phyloP scores from a whole-genome alignment of 1,139 yeast species.

The Diutina catenulata region DNA sequence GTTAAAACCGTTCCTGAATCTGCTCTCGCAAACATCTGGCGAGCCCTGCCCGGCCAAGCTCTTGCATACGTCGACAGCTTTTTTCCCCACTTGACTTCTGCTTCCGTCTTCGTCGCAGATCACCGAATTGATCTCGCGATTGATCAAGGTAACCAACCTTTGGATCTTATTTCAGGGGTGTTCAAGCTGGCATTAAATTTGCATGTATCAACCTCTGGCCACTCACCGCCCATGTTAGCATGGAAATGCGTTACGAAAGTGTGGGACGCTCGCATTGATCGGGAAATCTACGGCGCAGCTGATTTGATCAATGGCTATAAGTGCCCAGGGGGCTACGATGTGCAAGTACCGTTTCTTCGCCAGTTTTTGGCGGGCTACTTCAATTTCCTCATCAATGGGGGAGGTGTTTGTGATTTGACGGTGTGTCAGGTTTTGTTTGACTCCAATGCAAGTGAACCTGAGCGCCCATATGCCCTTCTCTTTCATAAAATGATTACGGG shows the following conservation, averaged over 20 bases:
- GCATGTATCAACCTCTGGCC: constrained; percentile 4
- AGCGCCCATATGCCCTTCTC: no score
- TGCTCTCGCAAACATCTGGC: no score
- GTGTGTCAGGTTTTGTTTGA: not conserved
- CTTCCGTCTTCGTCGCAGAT: not conserved
- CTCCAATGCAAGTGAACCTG: not conserved
- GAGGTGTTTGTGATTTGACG: constrained; percentile 4
- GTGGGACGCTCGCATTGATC: not conserved
- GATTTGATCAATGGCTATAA: constrained; percentile 3
- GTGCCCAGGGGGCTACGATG: not conserved
- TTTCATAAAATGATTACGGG: no score
- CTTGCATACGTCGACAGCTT: no score
- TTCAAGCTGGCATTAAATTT: constrained; percentile 3
- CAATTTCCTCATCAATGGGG: constrained; percentile 2
- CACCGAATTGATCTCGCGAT: not conserved
- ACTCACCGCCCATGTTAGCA: not conserved
- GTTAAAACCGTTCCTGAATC: no score
- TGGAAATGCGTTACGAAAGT: constrained; percentile 1
- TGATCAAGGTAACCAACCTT: not conserved
- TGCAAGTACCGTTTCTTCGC: constrained; percentile 3
- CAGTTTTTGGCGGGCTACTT: not conserved
- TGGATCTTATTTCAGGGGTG: constrained; percentile 1
- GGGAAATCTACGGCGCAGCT: not conserved
- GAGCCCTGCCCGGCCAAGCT: no score
- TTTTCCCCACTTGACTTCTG: no score